These are phyloP conservation scores for Leccinum subgranulosum DNA, from an alignment of 768 basidiomycete species.

Conservation along the genomic window DNA sequence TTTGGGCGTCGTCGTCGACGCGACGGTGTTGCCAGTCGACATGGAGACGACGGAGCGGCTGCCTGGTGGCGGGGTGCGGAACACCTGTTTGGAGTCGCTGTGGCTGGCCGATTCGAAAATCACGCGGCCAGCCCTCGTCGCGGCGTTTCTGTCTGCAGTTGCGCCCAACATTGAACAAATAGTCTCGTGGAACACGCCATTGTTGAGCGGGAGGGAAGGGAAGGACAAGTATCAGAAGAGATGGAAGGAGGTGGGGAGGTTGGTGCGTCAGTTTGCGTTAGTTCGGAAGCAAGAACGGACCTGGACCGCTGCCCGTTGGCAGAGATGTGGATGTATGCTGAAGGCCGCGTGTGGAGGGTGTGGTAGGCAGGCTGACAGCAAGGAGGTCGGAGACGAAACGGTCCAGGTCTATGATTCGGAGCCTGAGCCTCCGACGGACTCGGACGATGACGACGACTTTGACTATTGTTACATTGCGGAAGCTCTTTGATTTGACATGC, in stretches of 20 bases:
- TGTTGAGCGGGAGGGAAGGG: constrained; percentile 22
- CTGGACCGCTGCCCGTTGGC: constrained; percentile 9
- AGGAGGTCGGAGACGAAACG: constrained; percentile 7
- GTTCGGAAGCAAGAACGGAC: constrained; percentile 20
- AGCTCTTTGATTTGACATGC: not conserved
- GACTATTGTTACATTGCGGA: constrained; percentile 24
- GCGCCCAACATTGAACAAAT: constrained; percentile 30
- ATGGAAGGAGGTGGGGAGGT: constrained; percentile 24
- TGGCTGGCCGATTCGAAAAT: constrained; percentile 29
- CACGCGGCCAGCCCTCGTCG: constrained; percentile 26
- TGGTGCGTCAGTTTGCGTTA: constrained; percentile 21
- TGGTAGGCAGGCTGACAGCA: not conserved
- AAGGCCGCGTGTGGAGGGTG: not conserved
- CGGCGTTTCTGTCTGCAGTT: constrained; percentile 27
- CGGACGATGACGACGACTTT: constrained; percentile 26
- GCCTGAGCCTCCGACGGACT: constrained; percentile 17
- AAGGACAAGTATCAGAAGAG: constrained; percentile 25
- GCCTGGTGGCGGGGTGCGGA: constrained; percentile 21
- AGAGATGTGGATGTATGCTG: not conserved
- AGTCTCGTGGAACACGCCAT: constrained; percentile 29
- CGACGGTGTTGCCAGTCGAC: constrained; percentile 15
- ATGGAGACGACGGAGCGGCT: constrained; percentile 2
- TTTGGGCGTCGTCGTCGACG: constrained; percentile 28
- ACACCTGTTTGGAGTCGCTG: constrained; percentile 24
- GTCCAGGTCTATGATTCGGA: constrained; percentile 22